phyloP scores from a whole-genome alignment of 2,329 filamentous ascomycete genomes.

The Rhytidhysteron rufulum region DNA sequence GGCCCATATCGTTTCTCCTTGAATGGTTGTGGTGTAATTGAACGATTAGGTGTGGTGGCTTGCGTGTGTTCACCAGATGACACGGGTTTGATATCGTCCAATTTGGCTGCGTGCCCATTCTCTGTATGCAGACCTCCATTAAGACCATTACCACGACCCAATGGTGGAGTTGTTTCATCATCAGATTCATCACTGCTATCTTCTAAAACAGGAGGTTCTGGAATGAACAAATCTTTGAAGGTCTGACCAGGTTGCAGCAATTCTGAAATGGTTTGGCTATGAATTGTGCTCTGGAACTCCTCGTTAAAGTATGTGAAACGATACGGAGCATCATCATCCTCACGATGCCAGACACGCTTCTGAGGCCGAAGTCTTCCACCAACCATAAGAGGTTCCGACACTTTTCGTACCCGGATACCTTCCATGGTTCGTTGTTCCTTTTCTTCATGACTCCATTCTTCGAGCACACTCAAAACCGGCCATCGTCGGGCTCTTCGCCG shows the following conservation, averaged over 20 bases:
- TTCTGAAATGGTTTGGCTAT: constrained; percentile 92
- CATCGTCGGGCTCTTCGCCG: constrained; percentile 60
- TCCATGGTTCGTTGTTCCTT: constrained; percentile 78
- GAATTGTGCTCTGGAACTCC: constrained; percentile 91
- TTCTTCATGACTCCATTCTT: constrained; percentile 87
- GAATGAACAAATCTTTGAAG: constrained; percentile 86
- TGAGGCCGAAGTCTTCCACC: constrained; percentile 83
- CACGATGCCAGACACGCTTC: constrained; percentile 74
- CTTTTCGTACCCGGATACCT: constrained; percentile 80
- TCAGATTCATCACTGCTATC: constrained; percentile 63
- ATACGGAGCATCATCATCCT: constrained; percentile 86
- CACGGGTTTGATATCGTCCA: constrained; percentile 31
- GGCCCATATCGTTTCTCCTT: constrained; percentile 58
- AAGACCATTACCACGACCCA: constrained; percentile 9
- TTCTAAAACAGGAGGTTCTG: constrained; percentile 66
- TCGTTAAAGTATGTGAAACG: constrained; percentile 99
- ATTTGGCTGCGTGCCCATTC: constrained; percentile 23
- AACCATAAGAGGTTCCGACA: constrained; percentile 89
- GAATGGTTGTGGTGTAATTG: constrained; percentile 22
- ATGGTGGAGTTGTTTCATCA: constrained; percentile 27
- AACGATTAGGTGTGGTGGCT: constrained; percentile 52
- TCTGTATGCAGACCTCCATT: constrained; percentile 11
- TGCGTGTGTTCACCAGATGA: constrained; percentile 43
- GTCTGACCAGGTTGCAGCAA: constrained; percentile 78
- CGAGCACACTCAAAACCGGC: constrained; percentile 79